Evolutionary conservation across 2,329 filamentous ascomycete species (phyloP).

Genomic region (Colletotrichum euphorbiae): DNA sequence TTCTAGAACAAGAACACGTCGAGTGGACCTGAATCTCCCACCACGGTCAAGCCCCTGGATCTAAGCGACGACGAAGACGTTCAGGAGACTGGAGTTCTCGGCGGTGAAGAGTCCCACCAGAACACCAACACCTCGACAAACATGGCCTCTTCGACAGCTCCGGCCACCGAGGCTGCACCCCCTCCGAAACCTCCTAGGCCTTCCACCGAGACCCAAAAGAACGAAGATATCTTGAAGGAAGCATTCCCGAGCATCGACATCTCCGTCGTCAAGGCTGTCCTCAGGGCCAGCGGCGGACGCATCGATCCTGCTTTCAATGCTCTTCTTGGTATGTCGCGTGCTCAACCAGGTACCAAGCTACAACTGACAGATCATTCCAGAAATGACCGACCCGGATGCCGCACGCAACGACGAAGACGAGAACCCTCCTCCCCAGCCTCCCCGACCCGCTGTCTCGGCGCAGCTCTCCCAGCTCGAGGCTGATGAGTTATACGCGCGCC

Average conservation of each 20-base stretch:
- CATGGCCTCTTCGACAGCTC: constrained; percentile 50
- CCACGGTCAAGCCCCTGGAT: constrained; percentile 72
- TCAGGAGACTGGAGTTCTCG: constrained; percentile 67
- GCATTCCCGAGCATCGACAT: constrained; percentile 89
- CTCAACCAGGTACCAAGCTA: neutral
- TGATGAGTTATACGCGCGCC: constrained; percentile 91
- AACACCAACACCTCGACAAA: constrained; percentile 45
- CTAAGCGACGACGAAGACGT: constrained; percentile 75
- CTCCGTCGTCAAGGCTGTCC: constrained; percentile 85
- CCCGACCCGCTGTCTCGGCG: constrained; percentile 72
- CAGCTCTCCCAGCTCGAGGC: constrained; percentile 85
- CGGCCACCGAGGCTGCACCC: constrained; percentile 49
- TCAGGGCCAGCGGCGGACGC: constrained; percentile 85
- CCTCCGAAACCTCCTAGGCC: constrained; percentile 89
- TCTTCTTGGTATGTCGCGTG: constrained; percentile 73
- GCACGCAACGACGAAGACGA: constrained; percentile 67
- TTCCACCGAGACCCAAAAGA: constrained; percentile 83
- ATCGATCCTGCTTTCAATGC: constrained; percentile 97
- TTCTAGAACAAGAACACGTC: constrained; percentile 58
- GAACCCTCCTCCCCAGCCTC: constrained; percentile 80
- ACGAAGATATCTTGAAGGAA: constrained; percentile 88
- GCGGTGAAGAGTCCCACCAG: constrained; percentile 53
- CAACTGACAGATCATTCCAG: constrained; percentile 52
- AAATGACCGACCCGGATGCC: constrained; percentile 84
- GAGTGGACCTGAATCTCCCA: constrained; percentile 71